These are phyloP conservation scores for Sarocladium strictum DNA, from an alignment of 2,329 filamentous ascomycete genomes.

Conservation along the genomic window DNA sequence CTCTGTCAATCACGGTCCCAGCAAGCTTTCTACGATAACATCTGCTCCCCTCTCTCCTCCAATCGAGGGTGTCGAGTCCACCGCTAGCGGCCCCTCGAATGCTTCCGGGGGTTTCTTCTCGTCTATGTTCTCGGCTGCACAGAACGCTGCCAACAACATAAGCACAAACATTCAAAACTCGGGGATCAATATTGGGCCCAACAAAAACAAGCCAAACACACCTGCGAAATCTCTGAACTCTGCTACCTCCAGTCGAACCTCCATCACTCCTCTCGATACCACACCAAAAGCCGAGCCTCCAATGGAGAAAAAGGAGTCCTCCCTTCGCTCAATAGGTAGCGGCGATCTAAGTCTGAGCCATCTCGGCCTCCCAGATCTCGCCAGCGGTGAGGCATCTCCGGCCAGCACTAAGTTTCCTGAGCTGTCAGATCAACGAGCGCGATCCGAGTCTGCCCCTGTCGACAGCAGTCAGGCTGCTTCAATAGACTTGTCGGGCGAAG, in stretches of 20 bases:
- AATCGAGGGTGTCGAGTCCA: conserved; percentile 58
- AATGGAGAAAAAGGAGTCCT: conserved; percentile 58
- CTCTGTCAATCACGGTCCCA: conserved; percentile 58
- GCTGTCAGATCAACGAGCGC: conserved; percentile 35
- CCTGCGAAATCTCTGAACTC: conserved; percentile 20
- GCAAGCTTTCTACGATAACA: conserved; percentile 78
- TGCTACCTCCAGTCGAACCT: neutral
- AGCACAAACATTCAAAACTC: conserved; percentile 69
- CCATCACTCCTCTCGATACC: neutral
- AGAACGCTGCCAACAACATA: conserved; percentile 77
- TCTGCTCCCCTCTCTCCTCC: conserved; percentile 70
- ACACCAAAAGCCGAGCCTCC: conserved; percentile 10
- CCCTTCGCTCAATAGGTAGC: conserved; percentile 81
- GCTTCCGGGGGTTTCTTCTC: conserved; percentile 82
- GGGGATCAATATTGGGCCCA: conserved; percentile 45
- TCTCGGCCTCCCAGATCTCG: neutral
- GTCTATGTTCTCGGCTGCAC: conserved; percentile 84
- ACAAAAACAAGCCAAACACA: conserved; percentile 25
- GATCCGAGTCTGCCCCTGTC: conserved; percentile 55
- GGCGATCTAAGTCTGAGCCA: conserved; percentile 88
- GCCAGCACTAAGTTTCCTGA: conserved; percentile 51
- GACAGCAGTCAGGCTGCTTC: conserved; percentile 27
- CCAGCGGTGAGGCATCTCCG: conserved; percentile 49
- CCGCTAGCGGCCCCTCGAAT: conserved; percentile 30
- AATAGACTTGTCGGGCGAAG: conserved; percentile 26